A percentile compares a stretch with the other conserved stretches of the same genome.
phyloP scores from a whole-genome alignment of 2,329 filamentous ascomycete genomes.

The Xylaria sp. region DNA sequence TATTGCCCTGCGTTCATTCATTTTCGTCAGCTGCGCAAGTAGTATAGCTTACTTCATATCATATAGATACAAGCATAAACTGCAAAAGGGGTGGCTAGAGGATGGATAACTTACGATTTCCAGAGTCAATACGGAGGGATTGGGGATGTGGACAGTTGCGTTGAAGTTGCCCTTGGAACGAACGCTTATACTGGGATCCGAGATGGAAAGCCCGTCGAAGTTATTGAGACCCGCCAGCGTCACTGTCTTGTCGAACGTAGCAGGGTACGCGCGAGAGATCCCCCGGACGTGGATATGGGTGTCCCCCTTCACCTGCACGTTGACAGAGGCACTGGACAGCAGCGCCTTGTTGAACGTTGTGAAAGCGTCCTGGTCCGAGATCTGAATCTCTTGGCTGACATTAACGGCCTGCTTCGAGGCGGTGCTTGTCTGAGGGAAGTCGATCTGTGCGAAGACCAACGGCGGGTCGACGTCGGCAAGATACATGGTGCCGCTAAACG shows the following conservation, averaged over 20 bases:
- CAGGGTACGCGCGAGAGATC: slow-evolving; percentile 54
- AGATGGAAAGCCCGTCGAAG: slow-evolving; percentile 61
- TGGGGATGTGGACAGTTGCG: slow-evolving; percentile 65
- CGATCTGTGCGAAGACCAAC: slow-evolving; percentile 55
- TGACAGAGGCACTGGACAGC: slow-evolving; percentile 55
- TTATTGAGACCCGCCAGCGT: slow-evolving; percentile 57
- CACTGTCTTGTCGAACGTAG: slow-evolving; percentile 63
- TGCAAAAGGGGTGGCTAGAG: neutral
- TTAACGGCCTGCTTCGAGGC: slow-evolving; percentile 58
- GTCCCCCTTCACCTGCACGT: slow-evolving; percentile 57
- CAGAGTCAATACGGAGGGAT: slow-evolving; percentile 67
- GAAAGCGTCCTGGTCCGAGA: slow-evolving; percentile 55
- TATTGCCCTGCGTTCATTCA: slow-evolving; percentile 61
- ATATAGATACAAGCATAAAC: slow-evolving; percentile 18
- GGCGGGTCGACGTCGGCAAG: slow-evolving; percentile 56
- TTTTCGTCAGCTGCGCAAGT: neutral
- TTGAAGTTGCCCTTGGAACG: slow-evolving; percentile 63
- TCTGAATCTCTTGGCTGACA: slow-evolving; percentile 54
- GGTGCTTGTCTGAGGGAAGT: slow-evolving; percentile 59
- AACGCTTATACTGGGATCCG: slow-evolving; percentile 53
- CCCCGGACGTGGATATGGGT: slow-evolving; percentile 58
- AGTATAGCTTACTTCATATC: neutral
- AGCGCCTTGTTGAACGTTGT: slow-evolving; percentile 62
- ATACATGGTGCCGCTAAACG: slow-evolving; percentile 61
- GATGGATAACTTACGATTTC: slow-evolving; percentile 59